Base-by-base conservation (phyloP, 2,329 filamentous ascomycete genomes). In the Fusarium virguliforme region DNA sequence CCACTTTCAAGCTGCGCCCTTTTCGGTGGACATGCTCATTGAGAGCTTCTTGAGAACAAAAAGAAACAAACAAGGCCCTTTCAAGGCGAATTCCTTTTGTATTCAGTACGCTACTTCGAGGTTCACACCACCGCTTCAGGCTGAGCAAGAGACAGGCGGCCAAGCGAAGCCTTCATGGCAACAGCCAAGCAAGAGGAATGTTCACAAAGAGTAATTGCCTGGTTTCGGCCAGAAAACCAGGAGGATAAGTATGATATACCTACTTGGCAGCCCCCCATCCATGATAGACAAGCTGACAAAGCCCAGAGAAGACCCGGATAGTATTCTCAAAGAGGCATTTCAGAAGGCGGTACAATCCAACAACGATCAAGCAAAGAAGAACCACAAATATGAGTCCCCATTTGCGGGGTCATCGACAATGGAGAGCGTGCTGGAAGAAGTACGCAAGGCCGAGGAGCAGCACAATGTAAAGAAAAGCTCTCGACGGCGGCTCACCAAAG, bases 331-430 rank as follows among this genome's bases (percentile, higher is more conserved):
- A 40, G 28, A 32, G 15, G 55, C 63, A 30, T 68, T 43, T 6
- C 63, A 67, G 18, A 62, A 64, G 4, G 64, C 66, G 1, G 41
- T 58, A 12, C 6, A 60, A 7, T 57, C 54, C 9, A 60, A 66
- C 8, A 35, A 41, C 4, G 59, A 63, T 2, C 55, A 66, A 24
- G 18, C 4, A 18, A 26, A 50, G n/a, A 40, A 40, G 12, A 28
- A 60, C 9, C 51, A 13, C 8, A 54, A 54, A 37, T 24, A 38
- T 13, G 57, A 43, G 3, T 13, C 22, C 3, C 46, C 34, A 2
- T 55, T 43, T 4, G 59, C 30, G 3, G 22, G 24, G 8, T 62
- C 57, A n/a, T 30, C 58, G 8, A 62, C 65, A 3, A 59, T 65
- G 53, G 58, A 59, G 0, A 59, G 43, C n/a, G 54, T 68, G 22